Evolutionary conservation across 495 filamentous ascomycete species (phyloP), one percentile per base, ranked within the genome.

Genomic region (Xylaria sp.): DNA sequence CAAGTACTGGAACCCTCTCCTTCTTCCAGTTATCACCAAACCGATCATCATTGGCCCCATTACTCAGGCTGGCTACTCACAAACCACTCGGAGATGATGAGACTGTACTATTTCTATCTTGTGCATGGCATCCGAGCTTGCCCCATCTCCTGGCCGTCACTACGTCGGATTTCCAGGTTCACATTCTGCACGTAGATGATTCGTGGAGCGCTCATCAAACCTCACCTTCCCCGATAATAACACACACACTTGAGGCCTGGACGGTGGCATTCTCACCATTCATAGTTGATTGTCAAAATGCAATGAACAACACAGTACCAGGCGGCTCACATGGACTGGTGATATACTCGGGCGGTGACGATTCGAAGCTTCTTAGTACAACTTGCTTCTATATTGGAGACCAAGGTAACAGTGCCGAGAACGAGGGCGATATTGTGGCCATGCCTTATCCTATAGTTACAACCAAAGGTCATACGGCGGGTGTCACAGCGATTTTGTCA

Each of bases 401-500:
- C 14, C 69, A 21, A 43, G 11, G 14, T 33, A 24, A 33, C 17
- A 44, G 40, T 1, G 43, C 35, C 33, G 59, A 72, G 62, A 61
- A 37, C 48, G 31, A 57, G 59, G 64, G 68, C n/a, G 55, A 70
- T 52, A 79, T 75, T 6, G 78, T 86, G 77, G 65, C 82, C 74
- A 44, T 74, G 71, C 26, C 73, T 78, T 50, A 81, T 77, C 66
- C 84, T 33, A 71, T 72, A 29, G 41, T 80, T 41, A 67, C 69
- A 55, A 41, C 88, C 64, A 88, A 80, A 67, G 84, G 85, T 37
- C 95, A 98, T 74, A 85, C 84, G 19, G 93, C 94, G 15, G 96
- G 96, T 5, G 93, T 99, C 2, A 98, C 95, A 0, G 89, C 93
- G 1, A 95, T 99, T 68, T 77, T 98, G 40, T 91, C 93, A 0